Evolutionary conservation across 768 basidiomycete genomes (phyloP), one percentile per base, ranked within the genome.

Genomic region (Fomitopsis pulvina): DNA sequence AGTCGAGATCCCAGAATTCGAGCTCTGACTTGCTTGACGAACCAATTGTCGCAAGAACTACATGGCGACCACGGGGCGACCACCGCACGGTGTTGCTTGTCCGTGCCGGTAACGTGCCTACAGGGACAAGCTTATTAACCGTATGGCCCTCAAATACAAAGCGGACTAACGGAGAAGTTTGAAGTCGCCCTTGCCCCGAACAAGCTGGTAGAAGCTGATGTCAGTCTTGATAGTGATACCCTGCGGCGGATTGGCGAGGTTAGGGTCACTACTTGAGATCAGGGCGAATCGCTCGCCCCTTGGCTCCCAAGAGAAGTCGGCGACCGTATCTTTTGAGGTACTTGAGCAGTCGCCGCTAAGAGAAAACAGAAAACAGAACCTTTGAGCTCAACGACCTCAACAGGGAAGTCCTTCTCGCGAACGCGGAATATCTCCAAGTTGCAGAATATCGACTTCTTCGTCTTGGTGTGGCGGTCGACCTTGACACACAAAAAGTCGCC

Each of bases 231-330:
- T 83, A n/a, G 91, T 91, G 54, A 88, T 78, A 52, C 93, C 95
- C 37, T 91, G 88, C 3, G 83, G 88, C 49, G 89, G 80, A 66
- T 90, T 92, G 41, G 88, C 90, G 28, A 92, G 77, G 66, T 95
- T 96, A 42, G 94, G 92, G 65, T 99, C 96, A 66, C 73, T 88
- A 54, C 88, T 92, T 3, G 93, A 90, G 48, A 98, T 87, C 55
- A 98, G 92, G 38, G 90, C 92, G 70, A 98, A 99, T 28, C 96
- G 85, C 62, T 91, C 87, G 54, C 95, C 92, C 66, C 86, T 87
- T n/a, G 96, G 95, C 67, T 98, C 96, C 96, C 96, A 98, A 41
- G 92, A 92, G 67, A 99, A 98, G 60, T 95, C 92, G 47, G 84
- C 85, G 32, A 95, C 95, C 30, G 92, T 83, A 67, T 97, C 95